phyloP scores from a whole-genome alignment of 2,329 filamentous ascomycete species.

The Trichoderma atrobrunneum region DNA sequence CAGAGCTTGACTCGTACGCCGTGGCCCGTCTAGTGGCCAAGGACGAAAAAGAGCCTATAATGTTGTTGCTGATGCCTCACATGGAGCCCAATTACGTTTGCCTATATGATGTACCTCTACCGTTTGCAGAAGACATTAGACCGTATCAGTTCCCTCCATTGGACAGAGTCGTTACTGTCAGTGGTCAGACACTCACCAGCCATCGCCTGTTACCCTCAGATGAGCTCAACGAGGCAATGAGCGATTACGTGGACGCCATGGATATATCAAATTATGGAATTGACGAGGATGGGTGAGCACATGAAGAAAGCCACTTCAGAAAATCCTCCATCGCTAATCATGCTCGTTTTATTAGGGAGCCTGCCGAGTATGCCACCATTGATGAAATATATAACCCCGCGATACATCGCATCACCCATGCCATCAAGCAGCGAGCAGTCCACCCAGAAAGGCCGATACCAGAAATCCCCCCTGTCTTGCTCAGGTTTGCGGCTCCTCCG shows the following conservation, averaged over 20 bases:
- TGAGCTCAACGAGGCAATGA: conserved; percentile 77
- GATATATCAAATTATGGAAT: conserved; percentile 69
- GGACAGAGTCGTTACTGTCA: conserved; percentile 83
- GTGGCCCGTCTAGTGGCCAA: conserved; percentile 83
- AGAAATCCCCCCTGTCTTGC: conserved; percentile 60
- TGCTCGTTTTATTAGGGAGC: conserved; percentile 32
- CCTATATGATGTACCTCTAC: conserved; percentile 83
- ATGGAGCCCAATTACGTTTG: conserved; percentile 80
- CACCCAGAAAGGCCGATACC: conserved; percentile 64
- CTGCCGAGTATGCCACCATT: conserved; percentile 67
- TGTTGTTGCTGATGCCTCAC: conserved; percentile 76
- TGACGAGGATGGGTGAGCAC: conserved; percentile 69
- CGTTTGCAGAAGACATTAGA: conserved; percentile 89
- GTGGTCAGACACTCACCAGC: conserved; percentile 72
- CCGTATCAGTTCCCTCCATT: conserved; percentile 89
- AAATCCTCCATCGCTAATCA: neutral
- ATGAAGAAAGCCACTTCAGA: neutral
- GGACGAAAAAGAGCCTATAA: conserved; percentile 71
- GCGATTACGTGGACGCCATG: conserved; percentile 89
- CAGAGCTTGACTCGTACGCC: conserved; percentile 80
- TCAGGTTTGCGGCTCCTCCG: conserved; percentile 71
- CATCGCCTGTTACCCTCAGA: conserved; percentile 80
- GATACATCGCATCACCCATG: conserved; percentile 85
- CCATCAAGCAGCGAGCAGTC: conserved; percentile 77
- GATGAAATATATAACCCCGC: conserved; percentile 82